Percentiles rank a stretch among this genome's conserved stretches.
Evolutionary conservation across 805 yeast species (phyloP).

Genomic region (Candida andamanensis): DNA sequence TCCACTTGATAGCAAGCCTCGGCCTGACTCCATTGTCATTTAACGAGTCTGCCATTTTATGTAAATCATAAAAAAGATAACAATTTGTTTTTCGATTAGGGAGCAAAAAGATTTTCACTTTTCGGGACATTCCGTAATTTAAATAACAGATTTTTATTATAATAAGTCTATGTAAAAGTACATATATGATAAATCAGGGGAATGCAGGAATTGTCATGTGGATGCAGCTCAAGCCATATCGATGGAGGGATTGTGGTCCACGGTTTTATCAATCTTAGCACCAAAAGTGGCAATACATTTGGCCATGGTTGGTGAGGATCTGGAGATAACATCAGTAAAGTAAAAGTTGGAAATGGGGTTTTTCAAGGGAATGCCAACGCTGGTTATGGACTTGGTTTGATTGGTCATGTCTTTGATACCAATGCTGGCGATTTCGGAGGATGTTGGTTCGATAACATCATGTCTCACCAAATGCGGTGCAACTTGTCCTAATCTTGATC

Average conservation of each 20-base stretch:
- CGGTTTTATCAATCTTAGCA: slow-evolving; percentile 55
- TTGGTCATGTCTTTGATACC: slow-evolving; percentile 46
- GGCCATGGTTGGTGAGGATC: slow-evolving; percentile 89
- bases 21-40: too few species aligned
- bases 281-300: slow-evolving; percentile 73
- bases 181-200: neutral
- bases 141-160: too few species aligned
- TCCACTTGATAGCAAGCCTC: slow-evolving; percentile 38
- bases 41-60: too few species aligned
- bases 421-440: slow-evolving; percentile 49
- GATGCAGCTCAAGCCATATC: slow-evolving; percentile 19
- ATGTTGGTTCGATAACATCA: slow-evolving; percentile 67
- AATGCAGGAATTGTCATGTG: neutral
- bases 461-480: slow-evolving; percentile 79
- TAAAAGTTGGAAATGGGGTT: slow-evolving; percentile 79
- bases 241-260: slow-evolving; percentile 43
- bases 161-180: slow-evolving; percentile 1
- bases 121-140: too few species aligned
- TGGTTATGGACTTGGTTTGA: slow-evolving; percentile 36
- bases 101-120: too few species aligned
- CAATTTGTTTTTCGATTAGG: too few species aligned
- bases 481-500: slow-evolving; percentile 65
- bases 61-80: too few species aligned
- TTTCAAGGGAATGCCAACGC: slow-evolving; percentile 45
- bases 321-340: slow-evolving; percentile 81